Conservation (phyloP, 2,329 filamentous ascomycete species). For the Arthrinium puccinioides region DNA sequence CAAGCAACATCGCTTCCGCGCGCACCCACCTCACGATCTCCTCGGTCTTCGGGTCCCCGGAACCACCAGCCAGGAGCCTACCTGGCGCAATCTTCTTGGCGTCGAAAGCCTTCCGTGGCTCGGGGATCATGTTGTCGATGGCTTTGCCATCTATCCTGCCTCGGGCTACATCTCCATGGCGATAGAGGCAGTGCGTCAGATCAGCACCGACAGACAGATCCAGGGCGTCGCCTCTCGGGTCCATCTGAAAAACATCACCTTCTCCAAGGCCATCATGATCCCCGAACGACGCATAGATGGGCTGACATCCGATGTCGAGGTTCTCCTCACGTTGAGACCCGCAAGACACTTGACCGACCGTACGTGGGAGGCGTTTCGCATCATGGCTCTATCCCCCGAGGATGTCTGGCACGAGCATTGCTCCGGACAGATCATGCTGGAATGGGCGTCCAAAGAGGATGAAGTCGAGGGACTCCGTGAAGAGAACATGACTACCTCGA, state of each 20-base stretch:
- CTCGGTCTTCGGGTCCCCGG: background rate
- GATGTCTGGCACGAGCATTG: background rate
- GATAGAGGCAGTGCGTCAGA: constrained; percentile 10
- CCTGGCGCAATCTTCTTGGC: background rate
- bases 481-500: no score
- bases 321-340: constrained; percentile 24
- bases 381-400: background rate
- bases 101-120: constrained; percentile 3
- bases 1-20: background rate
- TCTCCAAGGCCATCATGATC: constrained; percentile 12
- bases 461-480: no score
- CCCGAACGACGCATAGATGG: constrained; percentile 18
- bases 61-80: background rate
- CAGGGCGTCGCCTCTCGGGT: constrained; percentile 22
- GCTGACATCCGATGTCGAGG: constrained; percentile 26
- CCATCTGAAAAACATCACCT: constrained; percentile 26
- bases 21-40: constrained; percentile 1
- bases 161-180: constrained; percentile 4
- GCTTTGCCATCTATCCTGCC: background rate
- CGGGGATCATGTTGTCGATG: constrained; percentile 1
- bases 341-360: background rate
- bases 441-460: no score
- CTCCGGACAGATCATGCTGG: background rate
- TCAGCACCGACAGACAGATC: constrained; percentile 8
- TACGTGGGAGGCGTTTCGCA: background rate